phyloP scores from a whole-genome alignment of 2,329 filamentous ascomycete genomes.

The Alternaria angustiovoidea region DNA sequence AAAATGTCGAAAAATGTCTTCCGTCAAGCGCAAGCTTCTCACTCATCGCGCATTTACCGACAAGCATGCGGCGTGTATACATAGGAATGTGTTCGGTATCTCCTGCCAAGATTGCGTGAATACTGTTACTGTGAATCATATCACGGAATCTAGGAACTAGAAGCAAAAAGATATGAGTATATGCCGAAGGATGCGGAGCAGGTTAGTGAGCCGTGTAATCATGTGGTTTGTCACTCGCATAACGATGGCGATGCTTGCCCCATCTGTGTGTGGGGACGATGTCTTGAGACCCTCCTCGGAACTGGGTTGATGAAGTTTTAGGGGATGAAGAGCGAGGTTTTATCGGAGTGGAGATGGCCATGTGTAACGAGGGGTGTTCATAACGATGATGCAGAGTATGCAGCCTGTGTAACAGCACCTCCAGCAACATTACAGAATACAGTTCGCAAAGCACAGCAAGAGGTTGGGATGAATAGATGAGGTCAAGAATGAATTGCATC shows the following conservation, averaged over 20 bases:
- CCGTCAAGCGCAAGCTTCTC: not conserved
- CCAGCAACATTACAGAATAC: not conserved
- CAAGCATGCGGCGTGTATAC: too few relatives aligned
- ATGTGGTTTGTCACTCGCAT: not conserved
- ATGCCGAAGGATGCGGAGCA: not conserved
- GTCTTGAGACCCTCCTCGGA: not conserved
- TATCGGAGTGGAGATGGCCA: not conserved
- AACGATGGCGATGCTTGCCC: not conserved
- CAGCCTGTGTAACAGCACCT: not conserved
- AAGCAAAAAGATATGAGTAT: too few relatives aligned
- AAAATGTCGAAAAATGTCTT: too few relatives aligned
- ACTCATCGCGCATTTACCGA: not conserved
- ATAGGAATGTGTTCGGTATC: too few relatives aligned
- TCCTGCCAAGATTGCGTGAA: too few relatives aligned
- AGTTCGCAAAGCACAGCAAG: not conserved
- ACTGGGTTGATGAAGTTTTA: not conserved
- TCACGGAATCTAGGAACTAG: too few relatives aligned
- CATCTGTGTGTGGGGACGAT: not conserved
- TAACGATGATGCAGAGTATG: not conserved
- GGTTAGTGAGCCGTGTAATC: not conserved
- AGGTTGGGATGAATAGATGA: not conserved
- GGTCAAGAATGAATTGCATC: not conserved
- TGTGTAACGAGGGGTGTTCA: not conserved
- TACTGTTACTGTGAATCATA: too few relatives aligned
- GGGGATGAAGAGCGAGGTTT: not conserved